A percentile compares a stretch with the other conserved stretches of the same genome.
phyloP scores from a whole-genome alignment of 1,284 basidiomycete genomes.

The Irpex rosettiformis region DNA sequence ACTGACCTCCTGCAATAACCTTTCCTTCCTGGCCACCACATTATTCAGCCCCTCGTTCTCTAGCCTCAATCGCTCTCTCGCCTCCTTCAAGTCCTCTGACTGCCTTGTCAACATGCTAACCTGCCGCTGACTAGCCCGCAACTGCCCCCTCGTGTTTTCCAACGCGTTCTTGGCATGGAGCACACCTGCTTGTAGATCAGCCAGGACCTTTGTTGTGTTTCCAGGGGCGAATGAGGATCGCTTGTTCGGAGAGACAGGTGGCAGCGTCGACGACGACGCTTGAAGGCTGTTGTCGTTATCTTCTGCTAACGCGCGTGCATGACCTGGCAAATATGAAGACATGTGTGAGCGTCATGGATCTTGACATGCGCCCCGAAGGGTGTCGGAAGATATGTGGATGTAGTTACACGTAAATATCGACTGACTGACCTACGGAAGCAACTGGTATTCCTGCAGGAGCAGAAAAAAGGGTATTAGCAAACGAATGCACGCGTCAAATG shows the following conservation, averaged over 20 bases:
- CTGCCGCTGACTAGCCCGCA: conserved; percentile 72
- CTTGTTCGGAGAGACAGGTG: conserved; percentile 29
- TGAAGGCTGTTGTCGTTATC: conserved; percentile 36
- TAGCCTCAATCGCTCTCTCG: conserved; percentile 70
- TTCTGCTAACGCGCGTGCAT: conserved; percentile 76
- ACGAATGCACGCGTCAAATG: conserved; percentile 14
- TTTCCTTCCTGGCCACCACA: conserved; percentile 82
- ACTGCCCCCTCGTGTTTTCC: conserved; percentile 78
- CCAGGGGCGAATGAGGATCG: conserved; percentile 66
- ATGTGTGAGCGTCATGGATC: conserved; percentile 17
- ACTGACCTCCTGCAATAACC: conserved; percentile 74
- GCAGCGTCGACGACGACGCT: conserved; percentile 24
- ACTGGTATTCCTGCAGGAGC: conserved; percentile 67
- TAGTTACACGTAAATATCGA: background rate
- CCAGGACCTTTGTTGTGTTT: conserved; percentile 78
- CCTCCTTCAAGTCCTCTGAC: conserved; percentile 84
- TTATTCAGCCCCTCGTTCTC: conserved; percentile 86
- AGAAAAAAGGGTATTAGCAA: conserved; percentile 14
- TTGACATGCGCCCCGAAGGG: conserved; percentile 3
- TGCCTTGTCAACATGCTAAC: conserved; percentile 78
- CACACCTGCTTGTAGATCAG: conserved; percentile 80
- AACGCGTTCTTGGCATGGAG: conserved; percentile 73
- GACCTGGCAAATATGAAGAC: conserved; percentile 45
- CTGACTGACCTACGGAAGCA: conserved; percentile 64
- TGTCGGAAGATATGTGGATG: background rate